These are phyloP conservation scores for Wickerhamiella shivajii DNA, from an alignment of 805 yeast species.

Conservation along the genomic window DNA sequence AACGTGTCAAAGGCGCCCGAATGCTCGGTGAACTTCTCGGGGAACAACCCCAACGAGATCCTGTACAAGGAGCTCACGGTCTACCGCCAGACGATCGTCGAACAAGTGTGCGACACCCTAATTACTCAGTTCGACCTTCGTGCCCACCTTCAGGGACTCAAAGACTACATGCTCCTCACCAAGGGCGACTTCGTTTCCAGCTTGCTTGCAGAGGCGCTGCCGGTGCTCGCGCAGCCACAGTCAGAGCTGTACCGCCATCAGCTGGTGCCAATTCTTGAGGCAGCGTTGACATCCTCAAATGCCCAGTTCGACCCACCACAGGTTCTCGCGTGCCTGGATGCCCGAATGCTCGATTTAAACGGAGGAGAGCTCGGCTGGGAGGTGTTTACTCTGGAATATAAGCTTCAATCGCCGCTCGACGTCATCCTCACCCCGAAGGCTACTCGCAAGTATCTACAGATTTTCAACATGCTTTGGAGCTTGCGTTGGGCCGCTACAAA, in stretches of 20 bases:
- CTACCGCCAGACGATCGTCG: not conserved
- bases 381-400: slow-evolving; percentile 74
- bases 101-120: slow-evolving; percentile 35
- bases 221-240: slow-evolving; percentile 45
- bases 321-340: slow-evolving; percentile 52
- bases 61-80: not conserved
- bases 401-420: slow-evolving; percentile 35
- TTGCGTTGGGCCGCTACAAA: slow-evolving; percentile 46
- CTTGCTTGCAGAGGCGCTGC: slow-evolving; percentile 40
- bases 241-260: slow-evolving; percentile 48
- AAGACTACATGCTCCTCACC: slow-evolving; percentile 52
- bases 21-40: slow-evolving; percentile 45
- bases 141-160: slow-evolving; percentile 45
- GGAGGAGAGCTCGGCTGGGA: slow-evolving; percentile 82
- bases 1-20: too few species aligned
- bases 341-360: slow-evolving; percentile 47
- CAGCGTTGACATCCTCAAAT: slow-evolving; percentile 36
- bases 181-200: slow-evolving; percentile 72
- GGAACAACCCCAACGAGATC: slow-evolving; percentile 7
- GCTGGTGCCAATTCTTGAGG: slow-evolving; percentile 47
- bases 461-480: slow-evolving; percentile 79
- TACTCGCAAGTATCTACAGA: slow-evolving; percentile 44
- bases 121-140: slow-evolving; percentile 35
- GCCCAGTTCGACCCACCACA: slow-evolving; percentile 24
- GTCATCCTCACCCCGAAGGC: slow-evolving; percentile 38